Evolutionary conservation across 1,139 yeast species (phyloP).

Genomic region (Pneumocystis sp.): DNA sequence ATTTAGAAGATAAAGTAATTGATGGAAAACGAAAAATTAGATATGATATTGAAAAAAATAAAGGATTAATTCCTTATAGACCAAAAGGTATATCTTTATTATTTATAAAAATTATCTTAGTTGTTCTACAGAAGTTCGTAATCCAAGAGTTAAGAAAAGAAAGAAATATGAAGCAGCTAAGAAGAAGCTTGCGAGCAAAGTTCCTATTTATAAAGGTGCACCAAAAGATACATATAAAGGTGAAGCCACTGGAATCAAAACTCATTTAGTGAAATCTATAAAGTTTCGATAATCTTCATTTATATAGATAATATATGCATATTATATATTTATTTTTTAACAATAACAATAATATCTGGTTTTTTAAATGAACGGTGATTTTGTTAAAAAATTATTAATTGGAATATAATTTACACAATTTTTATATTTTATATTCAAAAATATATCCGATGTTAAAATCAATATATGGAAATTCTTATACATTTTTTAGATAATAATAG

Average conservation of each 20-base stretch:
- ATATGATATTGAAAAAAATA: constrained; percentile 84
- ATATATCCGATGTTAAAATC: neutral
- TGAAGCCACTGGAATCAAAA: constrained; percentile 94
- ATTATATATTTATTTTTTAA: neutral
- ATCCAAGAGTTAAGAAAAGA: constrained; percentile 95
- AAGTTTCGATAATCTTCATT: constrained; percentile 33
- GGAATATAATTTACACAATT: neutral
- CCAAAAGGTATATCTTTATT: constrained; percentile 40
- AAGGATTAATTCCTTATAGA: constrained; percentile 85
- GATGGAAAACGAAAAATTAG: constrained; percentile 90
- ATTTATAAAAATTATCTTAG: neutral
- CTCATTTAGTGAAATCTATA: constrained; percentile 74
- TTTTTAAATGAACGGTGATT: neutral
- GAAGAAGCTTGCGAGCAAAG: constrained; percentile 80
- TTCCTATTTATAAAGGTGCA: constrained; percentile 71
- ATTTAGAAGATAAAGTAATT: constrained; percentile 45
- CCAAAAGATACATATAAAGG: constrained; percentile 71
- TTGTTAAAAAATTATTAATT: neutral
- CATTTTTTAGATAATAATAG: too few species aligned
- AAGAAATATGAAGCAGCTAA: constrained; percentile 89
- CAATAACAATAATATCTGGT: neutral
- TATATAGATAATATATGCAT: neutral
- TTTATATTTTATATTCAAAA: neutral
- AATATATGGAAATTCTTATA: too few species aligned
- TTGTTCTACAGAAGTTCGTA: constrained; percentile 41